Evolutionary conservation across 2,329 filamentous ascomycete species (phyloP).

Genomic region (Scortechinia acanthostroma): DNA sequence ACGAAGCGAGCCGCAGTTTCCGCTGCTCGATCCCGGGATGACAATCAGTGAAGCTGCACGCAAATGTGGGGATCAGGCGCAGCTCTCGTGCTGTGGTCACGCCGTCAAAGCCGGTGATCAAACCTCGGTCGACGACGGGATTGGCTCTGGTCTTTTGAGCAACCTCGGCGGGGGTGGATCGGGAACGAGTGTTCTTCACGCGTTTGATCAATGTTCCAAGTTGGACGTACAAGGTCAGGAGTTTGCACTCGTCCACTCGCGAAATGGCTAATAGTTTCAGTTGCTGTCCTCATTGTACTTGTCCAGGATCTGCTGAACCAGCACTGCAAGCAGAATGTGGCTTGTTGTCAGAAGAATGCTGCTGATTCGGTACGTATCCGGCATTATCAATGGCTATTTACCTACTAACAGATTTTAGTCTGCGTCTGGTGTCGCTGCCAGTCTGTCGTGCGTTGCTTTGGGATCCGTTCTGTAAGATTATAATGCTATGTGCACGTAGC

Average conservation of each 20-base stretch:
- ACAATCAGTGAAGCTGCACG: slow-evolving; percentile 24
- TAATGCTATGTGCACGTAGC: too few relatives aligned
- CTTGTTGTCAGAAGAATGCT: slow-evolving; percentile 24
- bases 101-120: slow-evolving; percentile 21
- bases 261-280: slow-evolving; percentile 5
- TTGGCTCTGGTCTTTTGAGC: slow-evolving; percentile 17
- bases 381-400: background rate
- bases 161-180: slow-evolving; percentile 21
- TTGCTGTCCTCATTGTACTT: too few relatives aligned
- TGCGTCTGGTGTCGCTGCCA: slow-evolving; percentile 20
- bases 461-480: slow-evolving; percentile 26
- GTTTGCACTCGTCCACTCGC: background rate
- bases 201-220: slow-evolving; percentile 30
- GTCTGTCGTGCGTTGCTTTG: slow-evolving; percentile 24
- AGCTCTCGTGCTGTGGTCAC: slow-evolving; percentile 28
- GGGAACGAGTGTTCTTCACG: slow-evolving; percentile 16
- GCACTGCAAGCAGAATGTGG: slow-evolving; percentile 28
- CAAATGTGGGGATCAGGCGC: slow-evolving; percentile 24
- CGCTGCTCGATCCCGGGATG: too few relatives aligned
- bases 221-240: slow-evolving; percentile 18
- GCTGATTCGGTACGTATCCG: slow-evolving; percentile 15
- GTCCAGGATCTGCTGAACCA: slow-evolving; percentile 20
- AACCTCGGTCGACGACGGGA: too few relatives aligned
- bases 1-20: too few relatives aligned
- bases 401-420: slow-evolving; percentile 11